Evolutionary conservation across 1,284 basidiomycete genomes (phyloP), one percentile per base, ranked within the genome.

Genomic region (Cryptococcus hybrid): DNA sequence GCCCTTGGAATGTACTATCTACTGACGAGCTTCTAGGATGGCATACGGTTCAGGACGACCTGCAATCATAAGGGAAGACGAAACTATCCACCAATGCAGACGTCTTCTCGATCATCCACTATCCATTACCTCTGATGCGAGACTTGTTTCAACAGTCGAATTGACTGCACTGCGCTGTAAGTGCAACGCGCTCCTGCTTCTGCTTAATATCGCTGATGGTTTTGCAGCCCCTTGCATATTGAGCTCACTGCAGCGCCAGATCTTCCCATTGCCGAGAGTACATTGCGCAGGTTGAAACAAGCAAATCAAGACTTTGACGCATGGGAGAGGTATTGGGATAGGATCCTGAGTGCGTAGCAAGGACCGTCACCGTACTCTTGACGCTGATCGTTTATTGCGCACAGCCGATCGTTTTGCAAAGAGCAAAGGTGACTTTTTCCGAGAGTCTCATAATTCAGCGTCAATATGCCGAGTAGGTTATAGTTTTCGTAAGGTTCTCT

Each of bases 41-140:
- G 92, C 91, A 0, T 95, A 94, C 66, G 92, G 92, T 4, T 93
- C 89, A 36, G 92, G 92, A 5, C 86, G 92, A 30, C 91, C 92
- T 0, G 90, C 92, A 1, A 91, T 95, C 57, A 81, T 95, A 44
- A 88, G 90, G 69, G 90, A 95, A 63, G 91, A 95, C 67, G 91
- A 94, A 68, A 88, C 89, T 52, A 92, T 95, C 58, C 84, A 83
- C 67, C 85, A 90, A 57, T 90, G 89, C 61, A 86, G 88, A 46
- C 79, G 87, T 39, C 81, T 93, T n/a, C 80, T 95, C 30, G 86
- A 88, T 64, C 92, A 95, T 71, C 92, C 92, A 12, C 80, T 94
- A 18, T 85, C 90, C 6, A 90, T 93, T 63, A 88, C 91, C 65
- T 92, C 94, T 61, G 92, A 96, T 68, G 92, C 91, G 83, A 86